These are phyloP conservation scores for Jatropha multifida DNA, from an alignment of 441 rosid genomes.

Conservation along the genomic window DNA sequence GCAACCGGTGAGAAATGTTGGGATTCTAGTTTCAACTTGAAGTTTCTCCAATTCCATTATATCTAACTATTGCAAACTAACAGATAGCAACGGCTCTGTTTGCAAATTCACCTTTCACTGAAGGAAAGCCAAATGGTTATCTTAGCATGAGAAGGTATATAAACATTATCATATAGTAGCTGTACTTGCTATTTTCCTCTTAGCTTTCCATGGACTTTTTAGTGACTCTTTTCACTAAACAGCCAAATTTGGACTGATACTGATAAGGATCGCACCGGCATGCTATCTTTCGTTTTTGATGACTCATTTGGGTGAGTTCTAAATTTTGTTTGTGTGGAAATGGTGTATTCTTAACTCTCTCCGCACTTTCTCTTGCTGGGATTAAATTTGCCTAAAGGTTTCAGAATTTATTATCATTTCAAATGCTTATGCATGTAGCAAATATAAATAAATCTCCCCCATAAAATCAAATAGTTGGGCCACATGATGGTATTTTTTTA, in stretches of 20 bases:
- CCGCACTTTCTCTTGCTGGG: not conserved
- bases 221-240: conserved; percentile 36
- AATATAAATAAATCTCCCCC: not conserved
- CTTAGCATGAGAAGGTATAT: conserved; percentile 97
- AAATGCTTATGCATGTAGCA: not conserved
- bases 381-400: not conserved
- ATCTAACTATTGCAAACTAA: conserved; percentile 37
- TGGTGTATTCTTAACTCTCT: not conserved
- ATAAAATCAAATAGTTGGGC: not conserved
- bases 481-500: not conserved
- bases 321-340: not conserved
- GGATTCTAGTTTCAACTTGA: conserved; percentile 21
- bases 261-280: conserved; percentile 85
- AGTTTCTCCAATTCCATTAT: conserved; percentile 17
- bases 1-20: conserved; percentile 78
- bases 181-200: conserved; percentile 12
- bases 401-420: not conserved
- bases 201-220: conserved; percentile 9
- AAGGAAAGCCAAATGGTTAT: conserved; percentile 97
- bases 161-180: conserved; percentile 8
- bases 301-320: conserved; percentile 81
- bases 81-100: conserved; percentile 98
- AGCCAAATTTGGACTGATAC: conserved; percentile 98
- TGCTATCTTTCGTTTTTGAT: conserved; percentile 95
- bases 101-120: conserved; percentile 98